phyloP scores from a whole-genome alignment of 768 basidiomycete genomes.

The Albatrellus ellisii region DNA sequence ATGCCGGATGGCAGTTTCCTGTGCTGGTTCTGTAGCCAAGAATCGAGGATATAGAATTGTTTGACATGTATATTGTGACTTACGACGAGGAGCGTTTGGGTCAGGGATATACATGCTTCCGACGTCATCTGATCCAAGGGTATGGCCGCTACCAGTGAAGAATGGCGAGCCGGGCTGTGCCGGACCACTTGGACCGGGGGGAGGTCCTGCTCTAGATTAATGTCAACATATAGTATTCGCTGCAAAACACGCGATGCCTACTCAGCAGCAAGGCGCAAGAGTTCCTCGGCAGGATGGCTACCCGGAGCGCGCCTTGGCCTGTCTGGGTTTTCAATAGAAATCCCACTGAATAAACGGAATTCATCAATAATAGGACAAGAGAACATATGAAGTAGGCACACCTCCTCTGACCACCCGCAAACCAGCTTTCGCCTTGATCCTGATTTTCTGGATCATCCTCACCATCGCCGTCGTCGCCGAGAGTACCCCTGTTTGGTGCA shows the following conservation, averaged over 20 bases:
- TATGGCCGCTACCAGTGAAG: conserved; percentile 70
- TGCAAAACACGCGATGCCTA: conserved; percentile 24
- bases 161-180: conserved; percentile 16
- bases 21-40: conserved; percentile 24
- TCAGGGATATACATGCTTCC: conserved; percentile 69
- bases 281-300: conserved; percentile 49
- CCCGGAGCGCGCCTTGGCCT: conserved; percentile 31
- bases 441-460: conserved; percentile 38
- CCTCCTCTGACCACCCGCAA: conserved; percentile 95
- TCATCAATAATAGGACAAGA: background rate
- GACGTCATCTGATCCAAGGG: conserved; percentile 82
- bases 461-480: conserved; percentile 16
- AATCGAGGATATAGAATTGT: conserved; percentile 2
- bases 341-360: conserved; percentile 40
- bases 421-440: conserved; percentile 50
- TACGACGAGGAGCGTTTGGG: conserved; percentile 29
- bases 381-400: conserved; percentile 16
- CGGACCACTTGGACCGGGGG: conserved; percentile 1
- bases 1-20: conserved; percentile 51
- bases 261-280: conserved; percentile 75
- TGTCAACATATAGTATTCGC: background rate
- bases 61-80: conserved; percentile 8
- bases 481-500: conserved; percentile 1
- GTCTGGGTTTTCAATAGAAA: conserved; percentile 82
- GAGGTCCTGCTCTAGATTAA: conserved; percentile 1